Evolutionary conservation across 345 rosid genomes (phyloP), one percentile per base, ranked within the genome.

Genomic region (Abelmoschus esculentus): DNA sequence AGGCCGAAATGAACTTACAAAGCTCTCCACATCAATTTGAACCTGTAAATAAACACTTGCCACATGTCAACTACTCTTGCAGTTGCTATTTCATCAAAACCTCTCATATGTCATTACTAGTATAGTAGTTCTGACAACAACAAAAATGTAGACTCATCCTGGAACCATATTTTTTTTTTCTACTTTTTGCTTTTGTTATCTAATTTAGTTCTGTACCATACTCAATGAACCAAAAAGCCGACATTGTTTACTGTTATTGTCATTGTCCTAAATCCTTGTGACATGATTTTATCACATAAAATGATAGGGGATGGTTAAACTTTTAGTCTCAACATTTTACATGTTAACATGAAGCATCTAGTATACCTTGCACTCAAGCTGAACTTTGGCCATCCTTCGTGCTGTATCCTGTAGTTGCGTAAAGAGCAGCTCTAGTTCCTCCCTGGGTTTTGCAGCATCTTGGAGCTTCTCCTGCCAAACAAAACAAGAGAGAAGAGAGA

Each of bases 401-500:
- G 97, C 93, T 19, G 90, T 86, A 82, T 91, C 99, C 70, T 86
- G 99, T 75, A 95, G 78, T 75, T 95, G 97, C n/a, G 76, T 71
- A 78, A 87, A 95, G 44, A 91, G 92, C 75, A 90, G 77, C 75
- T 91, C 96, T 9, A 95, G 93, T 83, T 90, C 97, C 80, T 95
- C 97, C 80, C 98, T 81, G 49, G 97, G 98, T 77, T 95, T 91
- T 67, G 89, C 77, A 29, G 96, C 90, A 67, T 90, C 99, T 44
- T 88, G 89, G 40, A 95, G 93, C 80, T 87, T 90, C 78, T 95
- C 98, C 70, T 79, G 96, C 98, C 99, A 95, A 42, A 95, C 98
- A 76, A 95, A 85, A 79, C 99, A 95, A 74, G 98, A 95, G 75
- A 95, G 99, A 59, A 95, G 93, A 72, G 99, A 80, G 56, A 90